Evolutionary conservation across 495 filamentous ascomycete genomes (phyloP).

Genomic region (Lepraria neglecta): DNA sequence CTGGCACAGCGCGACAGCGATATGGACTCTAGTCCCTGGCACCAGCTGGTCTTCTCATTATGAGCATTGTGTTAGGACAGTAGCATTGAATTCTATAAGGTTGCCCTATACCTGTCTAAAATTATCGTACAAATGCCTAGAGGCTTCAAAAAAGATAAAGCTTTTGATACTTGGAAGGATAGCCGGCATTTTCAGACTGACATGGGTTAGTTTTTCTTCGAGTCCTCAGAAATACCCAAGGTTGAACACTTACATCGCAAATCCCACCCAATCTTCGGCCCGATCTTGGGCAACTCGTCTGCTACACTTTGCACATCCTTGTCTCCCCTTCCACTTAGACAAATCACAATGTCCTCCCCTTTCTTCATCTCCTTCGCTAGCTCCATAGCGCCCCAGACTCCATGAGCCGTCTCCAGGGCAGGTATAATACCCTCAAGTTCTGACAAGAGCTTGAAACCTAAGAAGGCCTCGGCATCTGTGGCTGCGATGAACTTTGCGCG

Average conservation of each 20-base stretch:
- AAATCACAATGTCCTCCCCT: conserved; percentile 89
- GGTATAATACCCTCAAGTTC: conserved; percentile 95
- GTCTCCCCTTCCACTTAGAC: conserved; percentile 84
- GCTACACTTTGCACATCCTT: conserved; percentile 99
- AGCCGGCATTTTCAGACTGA: background rate
- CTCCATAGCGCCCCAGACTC: conserved; percentile 80
- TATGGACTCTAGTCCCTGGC: too few relatives aligned
- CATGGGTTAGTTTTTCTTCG: background rate
- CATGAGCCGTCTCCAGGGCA: conserved; percentile 89
- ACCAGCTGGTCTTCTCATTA: too few relatives aligned
- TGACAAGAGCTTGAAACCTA: conserved; percentile 76
- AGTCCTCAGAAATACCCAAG: background rate
- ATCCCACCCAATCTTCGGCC: conserved; percentile 94
- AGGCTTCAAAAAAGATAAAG: too few relatives aligned
- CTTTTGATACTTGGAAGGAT: too few relatives aligned
- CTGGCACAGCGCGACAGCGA: too few relatives aligned
- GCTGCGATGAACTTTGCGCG: conserved; percentile 86
- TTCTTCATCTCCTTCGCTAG: conserved; percentile 82
- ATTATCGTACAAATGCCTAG: too few relatives aligned
- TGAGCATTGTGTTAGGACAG: too few relatives aligned
- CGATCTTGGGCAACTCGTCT: conserved; percentile 81
- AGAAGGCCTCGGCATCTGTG: conserved; percentile 84
- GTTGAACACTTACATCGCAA: conserved; percentile 52
- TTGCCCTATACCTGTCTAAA: too few relatives aligned
- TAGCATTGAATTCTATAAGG: too few relatives aligned